Percentiles rank a stretch among this genome's conserved stretches.
Conservation (phyloP, 2,329 filamentous ascomycete genomes). For the Trichophyton mentagrophytes region DNA sequence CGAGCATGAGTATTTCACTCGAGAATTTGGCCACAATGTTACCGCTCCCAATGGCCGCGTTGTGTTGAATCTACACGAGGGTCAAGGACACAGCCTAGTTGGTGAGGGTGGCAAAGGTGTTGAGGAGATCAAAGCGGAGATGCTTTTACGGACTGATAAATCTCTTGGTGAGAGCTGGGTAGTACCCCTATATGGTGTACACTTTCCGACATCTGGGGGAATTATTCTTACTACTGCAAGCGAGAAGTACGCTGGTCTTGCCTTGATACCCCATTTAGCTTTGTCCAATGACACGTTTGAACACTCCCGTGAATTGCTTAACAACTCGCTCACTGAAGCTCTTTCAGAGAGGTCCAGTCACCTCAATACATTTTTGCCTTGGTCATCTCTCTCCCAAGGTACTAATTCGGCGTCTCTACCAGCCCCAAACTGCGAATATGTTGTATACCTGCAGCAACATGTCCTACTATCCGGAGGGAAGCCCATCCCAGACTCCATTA, state of each 20-base stretch:
- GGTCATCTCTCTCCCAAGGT: constrained; percentile 57
- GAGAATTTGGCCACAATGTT: constrained; percentile 65
- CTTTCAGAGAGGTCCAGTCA: constrained; percentile 50
- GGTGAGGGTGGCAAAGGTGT: constrained; percentile 41
- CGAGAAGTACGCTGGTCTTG: constrained; percentile 87
- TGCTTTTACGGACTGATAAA: constrained; percentile 60
- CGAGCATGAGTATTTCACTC: constrained; percentile 52
- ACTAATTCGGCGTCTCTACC: constrained; percentile 37
- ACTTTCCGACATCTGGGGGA: constrained; percentile 69
- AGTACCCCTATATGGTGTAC: constrained; percentile 67
- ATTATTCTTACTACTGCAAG: constrained; percentile 79
- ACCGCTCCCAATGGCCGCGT: constrained; percentile 61
- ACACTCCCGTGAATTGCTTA: constrained; percentile 53
- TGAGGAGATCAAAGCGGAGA: constrained; percentile 55
- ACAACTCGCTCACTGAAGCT: constrained; percentile 55
- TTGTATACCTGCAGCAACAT: constrained; percentile 65
- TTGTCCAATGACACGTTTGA: constrained; percentile 44
- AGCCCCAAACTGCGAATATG: constrained; percentile 71
- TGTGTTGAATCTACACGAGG: constrained; percentile 53
- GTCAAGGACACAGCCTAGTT: constrained; percentile 29
- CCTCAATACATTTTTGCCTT: constrained; percentile 50
- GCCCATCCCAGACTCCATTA: constrained; percentile 23
- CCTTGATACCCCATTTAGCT: constrained; percentile 72
- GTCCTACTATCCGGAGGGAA: constrained; percentile 24
- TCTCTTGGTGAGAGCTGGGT: constrained; percentile 64